Evolutionary conservation across 2,329 filamentous ascomycete species (phyloP).

Genomic region (Penicillium sp.): DNA sequence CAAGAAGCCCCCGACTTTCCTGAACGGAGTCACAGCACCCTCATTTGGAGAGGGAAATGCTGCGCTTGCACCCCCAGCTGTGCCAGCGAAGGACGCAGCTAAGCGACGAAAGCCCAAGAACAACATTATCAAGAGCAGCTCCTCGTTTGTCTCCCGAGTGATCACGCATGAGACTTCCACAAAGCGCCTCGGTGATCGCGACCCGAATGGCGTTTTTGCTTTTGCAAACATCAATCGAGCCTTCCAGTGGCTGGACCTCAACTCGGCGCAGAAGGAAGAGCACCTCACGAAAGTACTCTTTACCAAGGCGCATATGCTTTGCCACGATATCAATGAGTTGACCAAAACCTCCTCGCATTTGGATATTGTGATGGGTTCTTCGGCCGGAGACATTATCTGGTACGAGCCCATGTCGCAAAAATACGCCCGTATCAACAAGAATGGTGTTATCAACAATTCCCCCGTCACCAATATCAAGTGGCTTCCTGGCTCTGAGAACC

Average conservation of each 20-base stretch:
- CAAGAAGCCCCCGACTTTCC: slow-evolving; percentile 44
- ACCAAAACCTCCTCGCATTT: slow-evolving; percentile 81
- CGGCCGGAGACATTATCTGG: slow-evolving; percentile 96
- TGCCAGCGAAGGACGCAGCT: slow-evolving; percentile 63
- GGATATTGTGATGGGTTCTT: slow-evolving; percentile 93
- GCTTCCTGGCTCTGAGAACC: slow-evolving; percentile 90
- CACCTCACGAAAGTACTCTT: slow-evolving; percentile 95
- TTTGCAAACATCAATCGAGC: slow-evolving; percentile 96
- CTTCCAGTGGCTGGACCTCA: slow-evolving; percentile 93
- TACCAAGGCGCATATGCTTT: slow-evolving; percentile 92
- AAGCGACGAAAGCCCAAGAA: slow-evolving; percentile 96
- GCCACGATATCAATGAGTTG: slow-evolving; percentile 84
- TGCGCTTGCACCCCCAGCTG: slow-evolving; percentile 58
- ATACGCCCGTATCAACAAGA: slow-evolving; percentile 95
- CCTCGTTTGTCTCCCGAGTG: slow-evolving; percentile 95
- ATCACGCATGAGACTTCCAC: slow-evolving; percentile 81
- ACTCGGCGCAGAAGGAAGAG: slow-evolving; percentile 70
- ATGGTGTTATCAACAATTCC: slow-evolving; percentile 84
- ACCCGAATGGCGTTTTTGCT: slow-evolving; percentile 76
- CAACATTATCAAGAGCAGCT: slow-evolving; percentile 98
- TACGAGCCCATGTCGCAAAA: slow-evolving; percentile 96
- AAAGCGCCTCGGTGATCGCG: slow-evolving; percentile 78
- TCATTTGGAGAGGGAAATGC: slow-evolving; percentile 87
- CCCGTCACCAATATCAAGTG: slow-evolving; percentile 86
- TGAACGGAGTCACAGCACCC: slow-evolving; percentile 53